Base-by-base conservation (phyloP, 805 yeast species). In the Saccharomycopsis sp. region DNA sequence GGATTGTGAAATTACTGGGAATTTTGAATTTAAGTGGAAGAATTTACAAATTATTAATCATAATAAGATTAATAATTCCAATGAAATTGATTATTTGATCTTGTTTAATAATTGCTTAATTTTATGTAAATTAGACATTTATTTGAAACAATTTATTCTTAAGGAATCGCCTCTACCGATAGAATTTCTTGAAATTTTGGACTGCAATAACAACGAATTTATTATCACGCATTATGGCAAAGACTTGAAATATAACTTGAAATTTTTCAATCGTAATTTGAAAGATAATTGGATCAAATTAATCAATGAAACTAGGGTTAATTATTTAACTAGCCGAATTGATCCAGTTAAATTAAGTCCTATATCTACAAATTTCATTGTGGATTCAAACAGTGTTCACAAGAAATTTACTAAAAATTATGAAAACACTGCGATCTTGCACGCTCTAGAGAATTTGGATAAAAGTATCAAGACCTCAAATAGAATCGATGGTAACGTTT, bases 121-220 rank as follows among this genome's bases (percentile, higher is more conserved):
- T 22, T 16, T 49, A 4, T 49, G 52, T 16, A 49, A 49, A 40
- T 26, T 49, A 14, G 52, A 49, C 23, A 39, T 46, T 14, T 49
- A 49, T 26, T 40, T 40, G 4, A 49, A 49, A 32, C 34, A 45
- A 24, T 43, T 49, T 34, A 49, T 49, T 23, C 19, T 49, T 26
- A 42, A 45, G 23, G 52, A 49, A 24, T 49, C 41, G 35, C 52
- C 52, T 5, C 36, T 49, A 14, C 52, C 52, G 11, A 45, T 49
- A 23, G 52, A 49, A 28, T 46, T 45, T 39, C 32, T 45, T 8
- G 50, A 49, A 14, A 29, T 43, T 17, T 11, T 20, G n/a, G 48
- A 44, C 3, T 20, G 14, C 14, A 16, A n/a, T 6, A 29, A 11
- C 13, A 33, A 45, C 27, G 52, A 49, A 36, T 22, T 47, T n/a